These are phyloP conservation scores for Fusarium sp. DNA, from an alignment of 2,329 filamentous ascomycete genomes.

Conservation along the genomic window DNA sequence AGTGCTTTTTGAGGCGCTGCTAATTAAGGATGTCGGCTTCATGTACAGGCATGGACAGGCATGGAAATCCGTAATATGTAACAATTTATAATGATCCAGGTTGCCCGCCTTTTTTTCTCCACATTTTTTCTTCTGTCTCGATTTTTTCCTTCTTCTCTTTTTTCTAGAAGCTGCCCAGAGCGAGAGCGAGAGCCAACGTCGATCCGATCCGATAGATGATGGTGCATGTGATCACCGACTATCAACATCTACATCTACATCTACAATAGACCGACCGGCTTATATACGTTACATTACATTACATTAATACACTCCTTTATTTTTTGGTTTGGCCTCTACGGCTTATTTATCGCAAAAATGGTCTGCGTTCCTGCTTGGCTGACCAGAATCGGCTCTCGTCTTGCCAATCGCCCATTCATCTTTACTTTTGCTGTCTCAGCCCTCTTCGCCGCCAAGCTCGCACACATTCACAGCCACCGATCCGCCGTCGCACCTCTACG, in stretches of 20 bases:
- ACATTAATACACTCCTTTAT: neutral
- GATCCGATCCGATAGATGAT: neutral
- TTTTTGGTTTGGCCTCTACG: neutral
- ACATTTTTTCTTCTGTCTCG: conserved; percentile 4
- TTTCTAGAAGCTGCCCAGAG: no score
- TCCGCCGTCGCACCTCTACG: conserved; percentile 48
- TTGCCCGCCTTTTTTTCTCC: neutral
- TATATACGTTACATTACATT: no score
- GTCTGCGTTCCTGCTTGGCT: conserved; percentile 10
- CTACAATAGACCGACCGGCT: no score
- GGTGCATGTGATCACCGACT: neutral
- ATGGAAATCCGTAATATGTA: no score
- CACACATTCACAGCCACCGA: conserved; percentile 53
- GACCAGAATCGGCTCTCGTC: conserved; percentile 34
- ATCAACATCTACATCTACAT: no score
- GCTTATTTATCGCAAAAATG: neutral
- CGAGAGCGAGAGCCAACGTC: no score
- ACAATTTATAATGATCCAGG: neutral
- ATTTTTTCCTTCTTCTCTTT: neutral
- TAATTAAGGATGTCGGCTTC: neutral
- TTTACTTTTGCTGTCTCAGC: conserved; percentile 51
- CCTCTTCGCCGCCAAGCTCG: conserved; percentile 50
- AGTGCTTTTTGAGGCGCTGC: neutral
- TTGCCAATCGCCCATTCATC: conserved; percentile 51
- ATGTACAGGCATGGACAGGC: no score